Percentiles rank a stretch among this genome's conserved stretches.
Conservation (phyloP, 2,329 filamentous ascomycete species). For the Trichophyton equinum region DNA sequence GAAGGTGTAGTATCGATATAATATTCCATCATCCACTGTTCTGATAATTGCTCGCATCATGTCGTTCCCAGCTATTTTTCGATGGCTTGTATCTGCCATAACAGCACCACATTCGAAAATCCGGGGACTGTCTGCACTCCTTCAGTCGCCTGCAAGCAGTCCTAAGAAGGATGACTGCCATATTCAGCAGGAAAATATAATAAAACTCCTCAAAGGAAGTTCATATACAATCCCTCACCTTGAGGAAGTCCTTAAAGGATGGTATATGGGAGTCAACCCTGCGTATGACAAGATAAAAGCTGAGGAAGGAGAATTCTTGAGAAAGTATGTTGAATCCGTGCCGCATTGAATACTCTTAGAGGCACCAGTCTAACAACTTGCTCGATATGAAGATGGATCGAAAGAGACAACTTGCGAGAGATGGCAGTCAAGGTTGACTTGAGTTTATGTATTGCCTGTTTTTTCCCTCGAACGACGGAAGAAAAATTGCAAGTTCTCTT, state of each 20-base stretch:
- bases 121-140: not conserved
- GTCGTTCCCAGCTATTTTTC: not conserved
- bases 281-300: slow-evolving; percentile 6
- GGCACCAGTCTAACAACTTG: not conserved
- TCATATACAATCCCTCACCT: slow-evolving; percentile 8
- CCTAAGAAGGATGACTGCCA: not conserved
- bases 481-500: slow-evolving; percentile 8
- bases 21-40: not conserved
- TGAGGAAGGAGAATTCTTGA: slow-evolving; percentile 4
- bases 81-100: not conserved
- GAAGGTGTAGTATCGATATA: not conserved
- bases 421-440: slow-evolving; percentile 10
- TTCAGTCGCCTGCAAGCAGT: not conserved
- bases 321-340: not conserved
- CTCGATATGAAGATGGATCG: slow-evolving; percentile 5
- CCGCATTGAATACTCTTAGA: not conserved
- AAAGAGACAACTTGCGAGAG: slow-evolving; percentile 7
- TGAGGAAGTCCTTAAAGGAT: slow-evolving; percentile 4
- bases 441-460: slow-evolving; percentile 8
- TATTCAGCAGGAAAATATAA: slow-evolving; percentile 6
- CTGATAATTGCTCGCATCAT: not conserved
- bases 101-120: not conserved
- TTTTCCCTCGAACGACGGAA: slow-evolving; percentile 8
- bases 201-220: slow-evolving; percentile 5
- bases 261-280: slow-evolving; percentile 9